Percentiles rank a stretch among this genome's conserved stretches.
These are phyloP conservation scores for Yamadazyma oceani DNA, from an alignment of 1,139 yeast genomes.

Conservation along the genomic window DNA sequence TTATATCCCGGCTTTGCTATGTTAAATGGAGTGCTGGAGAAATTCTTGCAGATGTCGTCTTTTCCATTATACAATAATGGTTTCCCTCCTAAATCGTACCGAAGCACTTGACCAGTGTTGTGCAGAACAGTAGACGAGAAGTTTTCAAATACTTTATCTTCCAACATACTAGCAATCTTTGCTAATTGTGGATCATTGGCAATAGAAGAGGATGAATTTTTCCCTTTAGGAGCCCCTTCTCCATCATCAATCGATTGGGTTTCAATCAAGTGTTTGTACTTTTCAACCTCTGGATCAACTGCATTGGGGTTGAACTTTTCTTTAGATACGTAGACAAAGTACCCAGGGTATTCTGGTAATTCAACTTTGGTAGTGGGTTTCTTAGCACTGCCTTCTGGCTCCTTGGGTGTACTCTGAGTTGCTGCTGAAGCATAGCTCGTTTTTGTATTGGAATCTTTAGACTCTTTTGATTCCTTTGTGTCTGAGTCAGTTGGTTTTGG, in stretches of 20 bases:
- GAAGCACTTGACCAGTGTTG: conserved; percentile 81
- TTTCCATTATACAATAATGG: conserved; percentile 74
- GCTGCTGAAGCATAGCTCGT: conserved; percentile 26
- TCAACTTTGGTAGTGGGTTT: conserved; percentile 9
- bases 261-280: conserved; percentile 51
- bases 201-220: conserved; percentile 8
- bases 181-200: conserved; percentile 33
- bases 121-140: conserved; percentile 73
- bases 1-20: conserved; percentile 57
- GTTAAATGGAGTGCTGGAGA: conserved; percentile 26
- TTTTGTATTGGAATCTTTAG: no score
- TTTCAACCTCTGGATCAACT: conserved; percentile 43
- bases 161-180: conserved; percentile 54
- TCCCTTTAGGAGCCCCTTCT: conserved; percentile 17
- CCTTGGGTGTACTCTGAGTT: conserved; percentile 17
- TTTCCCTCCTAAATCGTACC: conserved; percentile 74
- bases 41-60: conserved; percentile 51
- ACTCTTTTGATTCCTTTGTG: no score
- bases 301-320: conserved; percentile 50
- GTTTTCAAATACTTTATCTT: conserved; percentile 76
- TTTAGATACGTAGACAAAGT: conserved; percentile 64
- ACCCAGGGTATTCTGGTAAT: conserved; percentile 58
- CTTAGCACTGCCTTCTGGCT: no score
- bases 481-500: no score
- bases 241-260: conserved; percentile 33